Conservation (phyloP, 352 stramenopile genomes). For the Pythium phragmitis region DNA sequence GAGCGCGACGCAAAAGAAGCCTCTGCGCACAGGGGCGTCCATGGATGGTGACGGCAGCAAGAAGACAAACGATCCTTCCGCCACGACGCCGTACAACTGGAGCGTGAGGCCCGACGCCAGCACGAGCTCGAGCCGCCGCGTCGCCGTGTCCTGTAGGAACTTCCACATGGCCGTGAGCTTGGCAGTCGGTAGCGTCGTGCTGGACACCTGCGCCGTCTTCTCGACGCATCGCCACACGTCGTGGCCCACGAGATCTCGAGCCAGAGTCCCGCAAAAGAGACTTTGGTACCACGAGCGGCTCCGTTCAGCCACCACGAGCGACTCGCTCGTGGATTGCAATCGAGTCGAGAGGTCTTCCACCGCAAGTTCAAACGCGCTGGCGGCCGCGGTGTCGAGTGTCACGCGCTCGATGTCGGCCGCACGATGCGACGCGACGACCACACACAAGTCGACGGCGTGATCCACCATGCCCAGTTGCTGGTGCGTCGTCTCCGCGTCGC, state of each 20-base stretch:
- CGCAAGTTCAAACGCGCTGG: constrained; percentile 4
- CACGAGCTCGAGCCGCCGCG: background rate
- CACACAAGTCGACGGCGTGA: background rate
- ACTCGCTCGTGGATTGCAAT: background rate
- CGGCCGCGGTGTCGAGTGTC: constrained; percentile 1
- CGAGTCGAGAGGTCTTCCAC: constrained; percentile 10
- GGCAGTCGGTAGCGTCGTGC: background rate
- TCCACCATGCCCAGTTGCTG: constrained; percentile 1
- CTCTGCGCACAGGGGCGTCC: background rate
- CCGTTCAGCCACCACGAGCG: background rate
- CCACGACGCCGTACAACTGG: constrained; percentile 23
- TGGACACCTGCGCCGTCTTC: background rate
- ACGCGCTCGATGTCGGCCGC: constrained; percentile 4
- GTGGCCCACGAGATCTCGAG: constrained; percentile 7
- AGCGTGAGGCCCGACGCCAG: background rate
- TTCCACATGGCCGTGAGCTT: constrained; percentile 17
- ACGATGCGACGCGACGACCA: background rate
- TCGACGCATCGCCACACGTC: constrained; percentile 13
- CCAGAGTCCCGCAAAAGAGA: background rate
- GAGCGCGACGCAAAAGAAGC: constrained; percentile 23
- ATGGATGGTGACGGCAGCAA: constrained; percentile 13
- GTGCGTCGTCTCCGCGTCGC: background rate
- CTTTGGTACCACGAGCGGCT: background rate
- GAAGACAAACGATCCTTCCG: constrained; percentile 12
- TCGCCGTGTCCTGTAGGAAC: constrained; percentile 8